Evolutionary conservation across 2,329 filamentous ascomycete species (phyloP).

Genomic region (Colletotrichum truncatum): DNA sequence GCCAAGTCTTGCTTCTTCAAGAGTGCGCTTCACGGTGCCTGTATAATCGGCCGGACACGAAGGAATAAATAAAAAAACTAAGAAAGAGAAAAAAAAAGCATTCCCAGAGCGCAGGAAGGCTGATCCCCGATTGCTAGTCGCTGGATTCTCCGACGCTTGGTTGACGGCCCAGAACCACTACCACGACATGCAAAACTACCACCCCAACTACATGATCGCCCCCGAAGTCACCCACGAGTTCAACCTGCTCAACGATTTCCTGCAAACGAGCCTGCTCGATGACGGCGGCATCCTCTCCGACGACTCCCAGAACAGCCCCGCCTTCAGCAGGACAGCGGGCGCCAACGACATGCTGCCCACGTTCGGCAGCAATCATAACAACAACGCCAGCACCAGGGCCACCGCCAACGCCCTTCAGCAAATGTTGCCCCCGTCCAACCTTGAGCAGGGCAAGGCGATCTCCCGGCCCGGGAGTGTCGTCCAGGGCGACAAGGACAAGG

Average conservation of each 20-base stretch:
- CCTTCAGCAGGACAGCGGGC: constrained; percentile 48
- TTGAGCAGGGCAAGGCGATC: constrained; percentile 62
- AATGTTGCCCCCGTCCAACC: constrained; percentile 58
- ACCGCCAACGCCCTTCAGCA: constrained; percentile 33
- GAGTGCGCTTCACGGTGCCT: constrained; percentile 11
- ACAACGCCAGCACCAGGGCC: constrained; percentile 34
- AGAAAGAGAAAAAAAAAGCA: background rate
- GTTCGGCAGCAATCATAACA: constrained; percentile 52
- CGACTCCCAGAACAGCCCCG: constrained; percentile 65
- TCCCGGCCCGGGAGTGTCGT: constrained; percentile 69
- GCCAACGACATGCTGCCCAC: constrained; percentile 59
- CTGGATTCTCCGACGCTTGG: constrained; percentile 86
- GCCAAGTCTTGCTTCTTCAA: constrained; percentile 4
- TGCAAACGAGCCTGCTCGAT: constrained; percentile 90
- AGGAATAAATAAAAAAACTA: background rate
- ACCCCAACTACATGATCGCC: constrained; percentile 92
- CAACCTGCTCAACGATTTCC: constrained; percentile 94
- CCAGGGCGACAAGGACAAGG: constrained; percentile 76
- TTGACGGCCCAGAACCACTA: constrained; percentile 82
- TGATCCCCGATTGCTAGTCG: constrained; percentile 59
- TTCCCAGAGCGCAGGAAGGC: background rate
- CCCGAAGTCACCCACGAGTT: constrained; percentile 97
- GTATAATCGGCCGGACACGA: too few species aligned
- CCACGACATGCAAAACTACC: constrained; percentile 93
- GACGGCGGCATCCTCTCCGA: constrained; percentile 78